Base-by-base conservation (phyloP, 148 eudicot genomes). In the Salicornia ramosissima region DNA sequence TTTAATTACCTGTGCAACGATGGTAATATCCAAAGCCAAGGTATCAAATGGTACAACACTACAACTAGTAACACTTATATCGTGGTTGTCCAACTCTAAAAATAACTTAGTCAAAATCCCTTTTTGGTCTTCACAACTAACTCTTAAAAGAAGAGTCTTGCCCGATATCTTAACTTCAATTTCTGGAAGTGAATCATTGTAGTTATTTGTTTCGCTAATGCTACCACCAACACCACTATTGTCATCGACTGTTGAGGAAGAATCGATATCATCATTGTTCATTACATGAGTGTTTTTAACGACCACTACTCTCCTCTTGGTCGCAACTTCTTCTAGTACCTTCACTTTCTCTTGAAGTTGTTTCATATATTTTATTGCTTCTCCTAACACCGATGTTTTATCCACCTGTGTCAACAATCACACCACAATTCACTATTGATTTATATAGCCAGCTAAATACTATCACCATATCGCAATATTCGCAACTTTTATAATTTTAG, bases 1-100 rank as follows among this genome's bases (percentile, higher is more conserved):
- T n/a, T n/a, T n/a, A n/a, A 34, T 43, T 82, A 84, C 91, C 91
- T 84, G 78, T 6, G 82, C 81, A 62, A 76, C 45, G 16, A 87
- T 68, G 39, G 88, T 87, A 2, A 83, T 71, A 18, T 82, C 80
- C 24, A 74, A 31, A 12, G 67, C 29, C 0, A 54, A n/a, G 46
- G 13, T 47, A 1, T 54, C 75, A 64, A 78, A 78, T 6, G 80
- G 31, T 7, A 72, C 2, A 12, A 59, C 73, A 34, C 47, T 63
- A 22, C 26, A n/a, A 59, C 58, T 83, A 29, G 61, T 22, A 9
- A 83, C 16, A 6, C 33, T 56, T 22, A 77, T 34, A 31, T 70
- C 40, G 24, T 54, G 72, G 5, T 78, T 72, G 61, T 83, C 86
- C 6, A 80, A 18, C 40, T 77, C 72, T 8, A 62, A 24, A 24